A percentile compares a stretch with the other conserved stretches of the same genome.
Conservation (phyloP, 306 rosid genomes). For the Geum urbanum region DNA sequence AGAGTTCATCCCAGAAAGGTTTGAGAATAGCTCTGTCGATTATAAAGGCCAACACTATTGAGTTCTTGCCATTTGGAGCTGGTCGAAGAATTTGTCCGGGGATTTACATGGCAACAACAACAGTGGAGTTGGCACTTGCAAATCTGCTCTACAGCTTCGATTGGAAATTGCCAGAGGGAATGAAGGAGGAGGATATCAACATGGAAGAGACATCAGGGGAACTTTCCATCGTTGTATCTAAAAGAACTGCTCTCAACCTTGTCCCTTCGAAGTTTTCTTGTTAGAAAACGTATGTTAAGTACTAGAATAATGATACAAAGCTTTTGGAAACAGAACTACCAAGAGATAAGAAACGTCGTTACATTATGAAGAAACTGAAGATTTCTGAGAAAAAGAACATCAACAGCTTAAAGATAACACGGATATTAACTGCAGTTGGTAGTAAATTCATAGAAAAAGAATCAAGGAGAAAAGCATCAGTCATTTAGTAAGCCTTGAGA, state of each 20-base stretch:
- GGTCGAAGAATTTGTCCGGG: background rate
- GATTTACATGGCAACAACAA: too few species aligned
- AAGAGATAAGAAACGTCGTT: too few species aligned
- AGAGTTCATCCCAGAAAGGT: constrained; percentile 12
- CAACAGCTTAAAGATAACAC: too few species aligned
- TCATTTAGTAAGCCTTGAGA: too few species aligned
- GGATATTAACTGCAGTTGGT: too few species aligned
- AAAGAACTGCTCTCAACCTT: background rate
- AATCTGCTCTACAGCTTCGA: background rate
- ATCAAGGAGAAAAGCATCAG: too few species aligned
- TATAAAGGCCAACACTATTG: constrained; percentile 14
- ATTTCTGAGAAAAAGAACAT: too few species aligned
- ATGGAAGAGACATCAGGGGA: too few species aligned
- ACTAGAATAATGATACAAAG: background rate
- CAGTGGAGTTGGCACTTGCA: background rate
- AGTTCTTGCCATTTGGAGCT: constrained; percentile 15
- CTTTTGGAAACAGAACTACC: too few species aligned
- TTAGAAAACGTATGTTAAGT: too few species aligned
- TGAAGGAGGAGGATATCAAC: background rate
- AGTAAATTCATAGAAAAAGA: too few species aligned
- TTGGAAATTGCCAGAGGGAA: background rate
- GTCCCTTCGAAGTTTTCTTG: background rate
- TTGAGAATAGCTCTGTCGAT: constrained; percentile 9
- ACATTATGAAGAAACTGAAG: too few species aligned
- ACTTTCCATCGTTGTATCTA: background rate